A percentile compares a stretch with the other conserved stretches of the same genome.
Conservation (phyloP, 805 yeast species). For the Candida pini region DNA sequence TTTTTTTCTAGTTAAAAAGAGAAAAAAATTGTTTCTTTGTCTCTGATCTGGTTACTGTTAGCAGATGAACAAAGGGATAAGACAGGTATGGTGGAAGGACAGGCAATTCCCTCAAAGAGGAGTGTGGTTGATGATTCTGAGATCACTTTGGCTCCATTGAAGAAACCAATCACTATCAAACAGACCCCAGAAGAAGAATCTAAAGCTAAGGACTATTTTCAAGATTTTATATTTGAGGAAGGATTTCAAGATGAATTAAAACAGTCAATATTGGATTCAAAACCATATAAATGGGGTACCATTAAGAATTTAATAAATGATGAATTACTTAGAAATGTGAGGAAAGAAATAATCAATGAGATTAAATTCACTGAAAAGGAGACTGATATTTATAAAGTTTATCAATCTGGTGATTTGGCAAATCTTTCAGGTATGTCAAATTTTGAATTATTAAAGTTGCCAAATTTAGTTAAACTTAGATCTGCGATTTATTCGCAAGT, state of each 20-base stretch:
- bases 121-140: too few relatives aligned
- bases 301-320: slow-evolving; percentile 71
- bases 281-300: slow-evolving; percentile 90
- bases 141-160: too few relatives aligned
- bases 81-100: too few relatives aligned
- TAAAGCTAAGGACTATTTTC: slow-evolving; percentile 26
- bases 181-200: slow-evolving; percentile 31
- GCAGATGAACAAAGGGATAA: too few relatives aligned
- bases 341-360: slow-evolving; percentile 76
- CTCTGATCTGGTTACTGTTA: too few relatives aligned
- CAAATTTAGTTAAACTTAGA: slow-evolving; percentile 71
- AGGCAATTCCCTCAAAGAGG: too few relatives aligned
- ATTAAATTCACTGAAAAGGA: slow-evolving; percentile 93
- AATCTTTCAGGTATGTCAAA: slow-evolving; percentile 81
- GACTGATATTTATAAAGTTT: slow-evolving; percentile 93
- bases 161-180: slow-evolving; percentile 22
- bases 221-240: slow-evolving; percentile 29
- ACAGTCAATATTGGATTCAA: slow-evolving; percentile 43
- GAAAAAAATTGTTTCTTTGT: too few relatives aligned
- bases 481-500: slow-evolving; percentile 83
- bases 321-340: slow-evolving; percentile 66
- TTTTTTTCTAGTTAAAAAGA: too few relatives aligned
- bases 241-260: slow-evolving; percentile 35
- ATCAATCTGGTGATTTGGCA: slow-evolving; percentile 86
- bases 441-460: slow-evolving; percentile 67